phyloP scores from a whole-genome alignment of 2,329 filamentous ascomycete species.

The Colletotrichum melonis region DNA sequence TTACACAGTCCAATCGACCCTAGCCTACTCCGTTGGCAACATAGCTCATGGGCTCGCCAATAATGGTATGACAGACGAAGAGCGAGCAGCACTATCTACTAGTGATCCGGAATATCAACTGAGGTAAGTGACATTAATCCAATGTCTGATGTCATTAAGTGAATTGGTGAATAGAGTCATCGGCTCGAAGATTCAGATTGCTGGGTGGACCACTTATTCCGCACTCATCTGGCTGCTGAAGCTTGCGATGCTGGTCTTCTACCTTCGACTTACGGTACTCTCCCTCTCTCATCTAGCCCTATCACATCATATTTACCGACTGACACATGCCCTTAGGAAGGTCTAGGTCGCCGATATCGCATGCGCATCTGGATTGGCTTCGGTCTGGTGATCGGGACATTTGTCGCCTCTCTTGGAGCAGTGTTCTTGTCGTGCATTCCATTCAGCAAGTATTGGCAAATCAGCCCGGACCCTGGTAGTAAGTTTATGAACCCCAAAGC shows the following conservation, averaged over 20 bases:
- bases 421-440: conserved; percentile 65
- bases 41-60: conserved; percentile 64
- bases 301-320: neutral
- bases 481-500: conserved; percentile 38
- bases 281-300: neutral
- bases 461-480: conserved; percentile 68
- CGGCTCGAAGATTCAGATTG: conserved; percentile 67
- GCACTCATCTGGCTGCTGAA: conserved; percentile 67
- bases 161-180: conserved; percentile 50
- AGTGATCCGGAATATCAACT: conserved; percentile 56
- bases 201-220: conserved; percentile 67
- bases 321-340: conserved; percentile 41
- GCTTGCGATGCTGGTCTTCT: conserved; percentile 66
- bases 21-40: conserved; percentile 63
- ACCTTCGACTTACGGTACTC: conserved; percentile 61
- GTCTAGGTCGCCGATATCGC: conserved; percentile 52
- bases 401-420: conserved; percentile 59
- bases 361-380: conserved; percentile 63
- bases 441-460: conserved; percentile 67
- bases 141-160: neutral
- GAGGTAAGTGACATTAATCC: conserved; percentile 40
- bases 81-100: conserved; percentile 57
- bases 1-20: conserved; percentile 60
- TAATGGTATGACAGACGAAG: conserved; percentile 64
- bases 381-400: conserved; percentile 59